A percentile compares a stretch with the other conserved stretches of the same genome.
phyloP scores from a whole-genome alignment of 2,329 filamentous ascomycete species.

The Bipolaris oryzae region DNA sequence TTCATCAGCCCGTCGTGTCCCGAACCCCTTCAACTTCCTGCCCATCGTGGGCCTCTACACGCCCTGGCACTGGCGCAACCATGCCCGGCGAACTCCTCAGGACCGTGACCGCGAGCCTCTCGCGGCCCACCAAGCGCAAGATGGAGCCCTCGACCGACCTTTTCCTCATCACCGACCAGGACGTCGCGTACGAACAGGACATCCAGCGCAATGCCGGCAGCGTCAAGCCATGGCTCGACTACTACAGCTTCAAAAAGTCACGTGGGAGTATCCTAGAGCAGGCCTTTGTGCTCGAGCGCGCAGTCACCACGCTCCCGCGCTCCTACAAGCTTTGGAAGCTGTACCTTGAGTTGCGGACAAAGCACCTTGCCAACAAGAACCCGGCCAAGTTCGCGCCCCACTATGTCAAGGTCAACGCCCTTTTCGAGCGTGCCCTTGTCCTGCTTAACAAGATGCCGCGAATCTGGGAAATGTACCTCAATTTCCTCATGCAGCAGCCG shows the following conservation, averaged over 20 bases:
- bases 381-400: constrained; percentile 78
- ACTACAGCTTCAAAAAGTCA: constrained; percentile 87
- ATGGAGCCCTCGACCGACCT: constrained; percentile 46
- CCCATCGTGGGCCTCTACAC: constrained; percentile 40
- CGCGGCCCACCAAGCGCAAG: constrained; percentile 46
- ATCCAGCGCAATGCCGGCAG: constrained; percentile 83
- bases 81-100: constrained; percentile 54
- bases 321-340: constrained; percentile 99
- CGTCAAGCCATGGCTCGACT: constrained; percentile 93
- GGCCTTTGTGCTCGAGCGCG: constrained; percentile 85
- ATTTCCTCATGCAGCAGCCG: constrained; percentile 89
- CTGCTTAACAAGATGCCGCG: constrained; percentile 98
- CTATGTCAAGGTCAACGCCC: constrained; percentile 89
- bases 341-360: constrained; percentile 85
- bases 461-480: constrained; percentile 98
- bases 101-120: constrained; percentile 44
- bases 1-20: constrained; percentile 35
- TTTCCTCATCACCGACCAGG: constrained; percentile 73
- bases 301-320: constrained; percentile 84
- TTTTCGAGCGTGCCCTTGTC: constrained; percentile 91
- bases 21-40: constrained; percentile 27
- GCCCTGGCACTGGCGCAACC: constrained; percentile 41
- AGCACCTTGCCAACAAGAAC: constrained; percentile 82
- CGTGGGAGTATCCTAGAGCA: constrained; percentile 87
- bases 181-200: constrained; percentile 96